These are phyloP conservation scores for Sanghuangporus sanghuang DNA, from an alignment of 1,284 basidiomycete species.

Conservation along the genomic window DNA sequence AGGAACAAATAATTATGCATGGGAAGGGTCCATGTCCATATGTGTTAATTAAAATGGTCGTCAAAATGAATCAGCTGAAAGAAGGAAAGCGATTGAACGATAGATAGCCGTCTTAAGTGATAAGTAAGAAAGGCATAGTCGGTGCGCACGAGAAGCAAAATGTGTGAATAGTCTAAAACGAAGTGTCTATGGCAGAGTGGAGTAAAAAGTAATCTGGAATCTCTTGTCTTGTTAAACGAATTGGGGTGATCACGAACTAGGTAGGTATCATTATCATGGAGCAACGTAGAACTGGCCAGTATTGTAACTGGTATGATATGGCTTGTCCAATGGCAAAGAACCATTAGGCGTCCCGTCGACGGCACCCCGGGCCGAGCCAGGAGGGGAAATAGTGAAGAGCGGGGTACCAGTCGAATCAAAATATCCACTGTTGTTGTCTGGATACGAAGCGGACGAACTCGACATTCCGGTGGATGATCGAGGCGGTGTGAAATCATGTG, in stretches of 20 bases:
- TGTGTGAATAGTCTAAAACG: not conserved
- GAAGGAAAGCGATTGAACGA: not conserved
- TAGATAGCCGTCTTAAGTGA: not conserved
- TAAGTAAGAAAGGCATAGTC: not conserved
- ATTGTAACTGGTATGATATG: constrained; percentile 6
- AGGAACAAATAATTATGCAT: not conserved
- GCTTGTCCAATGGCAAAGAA: constrained; percentile 5
- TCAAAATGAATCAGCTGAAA: not conserved
- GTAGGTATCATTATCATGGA: constrained; percentile 3
- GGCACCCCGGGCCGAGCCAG: constrained; percentile 12
- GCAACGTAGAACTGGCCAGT: constrained; percentile 10
- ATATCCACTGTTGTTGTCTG: constrained; percentile 3
- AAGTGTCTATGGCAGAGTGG: not conserved
- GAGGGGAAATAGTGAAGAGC: constrained; percentile 10
- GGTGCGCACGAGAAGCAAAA: not conserved
- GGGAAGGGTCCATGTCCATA: not conserved
- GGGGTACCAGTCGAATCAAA: constrained; percentile 4
- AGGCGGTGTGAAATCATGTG: constrained; percentile 16
- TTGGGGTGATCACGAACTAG: not conserved
- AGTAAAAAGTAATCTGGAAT: not conserved
- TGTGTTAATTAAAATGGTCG: not conserved
- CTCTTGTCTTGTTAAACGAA: not conserved
- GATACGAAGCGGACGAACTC: constrained; percentile 10
- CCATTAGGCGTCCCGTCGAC: not conserved
- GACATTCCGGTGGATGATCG: constrained; percentile 18